phyloP scores from a whole-genome alignment of 768 basidiomycete species.

The Auriscalpium orientale region DNA sequence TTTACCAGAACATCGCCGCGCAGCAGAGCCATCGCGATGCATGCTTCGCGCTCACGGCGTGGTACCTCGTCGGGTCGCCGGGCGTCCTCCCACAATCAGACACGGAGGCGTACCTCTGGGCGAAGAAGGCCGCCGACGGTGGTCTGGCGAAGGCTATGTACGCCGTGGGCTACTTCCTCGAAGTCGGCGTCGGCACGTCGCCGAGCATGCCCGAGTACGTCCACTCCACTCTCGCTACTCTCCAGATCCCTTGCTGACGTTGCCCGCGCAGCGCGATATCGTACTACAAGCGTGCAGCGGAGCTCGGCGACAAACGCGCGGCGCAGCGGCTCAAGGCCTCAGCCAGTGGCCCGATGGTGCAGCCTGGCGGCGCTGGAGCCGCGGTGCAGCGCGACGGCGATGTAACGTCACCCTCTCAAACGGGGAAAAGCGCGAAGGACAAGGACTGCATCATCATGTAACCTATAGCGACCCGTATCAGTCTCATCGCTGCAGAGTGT shows the following conservation, averaged over 20 bases:
- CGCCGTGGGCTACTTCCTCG: slow-evolving; percentile 94
- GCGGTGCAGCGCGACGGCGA: slow-evolving; percentile 47
- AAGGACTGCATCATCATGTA: slow-evolving; percentile 90
- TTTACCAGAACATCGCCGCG: slow-evolving; percentile 84
- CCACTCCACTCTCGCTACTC: background rate
- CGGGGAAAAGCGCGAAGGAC: slow-evolving; percentile 51
- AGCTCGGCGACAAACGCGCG: slow-evolving; percentile 91
- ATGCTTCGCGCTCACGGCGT: slow-evolving; percentile 96
- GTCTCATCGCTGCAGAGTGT: background rate
- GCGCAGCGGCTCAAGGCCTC: slow-evolving; percentile 68
- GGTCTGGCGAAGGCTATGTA: slow-evolving; percentile 96
- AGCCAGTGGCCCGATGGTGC: slow-evolving; percentile 43
- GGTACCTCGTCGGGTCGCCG: slow-evolving; percentile 98
- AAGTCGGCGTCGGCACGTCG: slow-evolving; percentile 84
- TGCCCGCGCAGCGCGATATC: slow-evolving; percentile 44
- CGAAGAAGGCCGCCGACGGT: slow-evolving; percentile 87
- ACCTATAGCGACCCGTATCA: slow-evolving; percentile 4
- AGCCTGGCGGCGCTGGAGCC: slow-evolving; percentile 54
- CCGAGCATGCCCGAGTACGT: slow-evolving; percentile 62
- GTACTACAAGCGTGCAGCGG: slow-evolving; percentile 88
- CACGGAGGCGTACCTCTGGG: slow-evolving; percentile 97
- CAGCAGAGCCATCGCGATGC: slow-evolving; percentile 96
- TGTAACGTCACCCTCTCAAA: slow-evolving; percentile 28
- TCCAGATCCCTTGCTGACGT: background rate
- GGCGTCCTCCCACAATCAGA: slow-evolving; percentile 97